Base-by-base conservation (phyloP, 2,329 filamentous ascomycete genomes). In the Monilinia polystroma region DNA sequence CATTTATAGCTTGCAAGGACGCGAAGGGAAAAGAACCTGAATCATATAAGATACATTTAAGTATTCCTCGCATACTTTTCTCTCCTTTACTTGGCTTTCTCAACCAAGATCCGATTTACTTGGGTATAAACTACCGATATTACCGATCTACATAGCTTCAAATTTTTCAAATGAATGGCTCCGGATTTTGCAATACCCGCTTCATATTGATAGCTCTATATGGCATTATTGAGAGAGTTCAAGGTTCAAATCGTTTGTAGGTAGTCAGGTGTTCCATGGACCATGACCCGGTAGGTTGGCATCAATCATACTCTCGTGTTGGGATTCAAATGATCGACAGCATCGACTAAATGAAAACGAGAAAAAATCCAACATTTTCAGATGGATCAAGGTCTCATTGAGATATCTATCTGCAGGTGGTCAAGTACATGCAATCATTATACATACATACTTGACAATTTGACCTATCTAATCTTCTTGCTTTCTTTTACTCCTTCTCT, bases 321-420 rank as follows among this genome's bases (percentile, higher is more conserved):
- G 32, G 60, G 60, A 53, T 55, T 54, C 60, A 16, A 53, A 63
- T 63, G 60, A 63, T 63, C 60, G 49, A 54, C 60, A 63, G 32
- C 47, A 18, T 62, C 58, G 35, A 51, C 29, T 51, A 23, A 63
- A 63, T 63, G 47, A 43, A n/a, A 26, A n/a, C 10, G 35, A 43
- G 41, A 54, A n/a, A 54, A 54, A 6, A 11, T 1, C n/a, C 60
- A 63, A 63, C 18, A 63, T 26, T 38, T 62, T n/a, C 26, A 51
- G 18, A 52, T 49, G 58, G 58, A 63, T 43, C 47, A 55, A 63
- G 38, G 47, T 63, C 49, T 63, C 60, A 63, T 35, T 35, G 32
- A 35, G 32, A 35, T 35, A 35, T 35, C 32, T 35, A 35, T 35
- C 35, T n/a, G 16, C 20, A 35, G 12, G 14, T 18, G 32, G n/a